These are phyloP conservation scores for Colletotrichum sp. DNA, from an alignment of 2,329 filamentous ascomycete genomes.

Conservation along the genomic window DNA sequence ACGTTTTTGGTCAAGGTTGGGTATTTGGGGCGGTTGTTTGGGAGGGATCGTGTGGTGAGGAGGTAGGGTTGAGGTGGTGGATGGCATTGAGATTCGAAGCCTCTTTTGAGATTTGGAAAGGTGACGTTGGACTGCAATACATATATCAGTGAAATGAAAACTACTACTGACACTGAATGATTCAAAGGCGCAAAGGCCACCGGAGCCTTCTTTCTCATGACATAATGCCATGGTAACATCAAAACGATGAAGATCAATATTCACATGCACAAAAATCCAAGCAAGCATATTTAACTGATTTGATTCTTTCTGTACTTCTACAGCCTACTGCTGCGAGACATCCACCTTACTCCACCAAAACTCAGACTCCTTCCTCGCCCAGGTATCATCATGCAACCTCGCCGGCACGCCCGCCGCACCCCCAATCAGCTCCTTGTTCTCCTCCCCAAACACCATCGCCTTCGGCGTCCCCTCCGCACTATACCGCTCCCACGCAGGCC, in stretches of 20 bases:
- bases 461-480: constrained; percentile 27
- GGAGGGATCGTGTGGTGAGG: not conserved
- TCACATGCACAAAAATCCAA: no score
- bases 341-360: constrained; percentile 67
- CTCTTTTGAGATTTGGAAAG: no score
- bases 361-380: constrained; percentile 51
- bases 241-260: no score
- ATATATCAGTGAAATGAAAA: no score
- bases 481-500: constrained; percentile 39
- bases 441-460: constrained; percentile 62
- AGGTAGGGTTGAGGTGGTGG: not conserved
- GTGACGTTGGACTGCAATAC: no score
- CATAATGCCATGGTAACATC: no score
- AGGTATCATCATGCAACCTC: constrained; percentile 46
- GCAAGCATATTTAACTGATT: not conserved
- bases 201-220: no score
- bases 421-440: constrained; percentile 59
- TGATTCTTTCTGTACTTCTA: not conserved
- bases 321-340: constrained; percentile 41
- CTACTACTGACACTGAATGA: no score
- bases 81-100: no score
- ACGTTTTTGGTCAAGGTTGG: not conserved
- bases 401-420: constrained; percentile 41
- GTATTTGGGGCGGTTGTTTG: not conserved
- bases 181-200: no score